Evolutionary conservation across 2,329 filamentous ascomycete species (phyloP), one percentile per base, ranked within the genome.

Genomic region (Seiridium unicorne): DNA sequence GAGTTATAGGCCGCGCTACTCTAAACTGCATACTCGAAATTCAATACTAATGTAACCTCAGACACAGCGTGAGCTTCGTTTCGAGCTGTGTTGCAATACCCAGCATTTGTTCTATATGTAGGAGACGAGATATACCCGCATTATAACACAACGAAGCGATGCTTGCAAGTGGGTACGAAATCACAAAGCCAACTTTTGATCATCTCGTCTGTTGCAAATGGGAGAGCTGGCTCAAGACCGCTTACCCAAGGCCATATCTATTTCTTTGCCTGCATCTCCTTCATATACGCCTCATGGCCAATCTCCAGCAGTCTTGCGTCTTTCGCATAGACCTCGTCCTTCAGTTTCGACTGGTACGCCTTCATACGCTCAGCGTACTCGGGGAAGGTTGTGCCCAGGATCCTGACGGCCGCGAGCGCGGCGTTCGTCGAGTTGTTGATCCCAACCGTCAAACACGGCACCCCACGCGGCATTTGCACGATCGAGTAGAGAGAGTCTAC

Each of bases 371-470:
- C 74, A 55, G 79, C 75, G n/a, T 90, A 79, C n/a, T 76, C 79
- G 11, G 77, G 74, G 60, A 89, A 83, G 44, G 77, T 79, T 3
- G 83, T 74, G 3, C 88, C 88, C 3, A 93, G 72, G 40, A 92
- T 89, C 18, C 89, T 79, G 26, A 89, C 82, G 0, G 90, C 89
- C n/a, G 92, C 76, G 18, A 92, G 78, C 0, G 86, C 90, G 0
- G 90, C 90, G 68, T 93, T 93, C 59, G 89, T 89, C 32, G 88
- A 89, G 76, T 93, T 93, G 74, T 92, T 91, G 73, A 93, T 92
- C 9, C 86, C 90, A 3, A 93, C 89, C 0, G 89, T 92, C 5
- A 90, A 89, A 11, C 89, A 87, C 8, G 90, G 90, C 55, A 89
- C 84, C 10, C 90, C 90, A 68, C 83, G 75, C 5, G 90, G 90